Evolutionary conservation across 257 asterid genomes (phyloP), one percentile per base, ranked within the genome.

Genomic region (Scutellaria barbata): DNA sequence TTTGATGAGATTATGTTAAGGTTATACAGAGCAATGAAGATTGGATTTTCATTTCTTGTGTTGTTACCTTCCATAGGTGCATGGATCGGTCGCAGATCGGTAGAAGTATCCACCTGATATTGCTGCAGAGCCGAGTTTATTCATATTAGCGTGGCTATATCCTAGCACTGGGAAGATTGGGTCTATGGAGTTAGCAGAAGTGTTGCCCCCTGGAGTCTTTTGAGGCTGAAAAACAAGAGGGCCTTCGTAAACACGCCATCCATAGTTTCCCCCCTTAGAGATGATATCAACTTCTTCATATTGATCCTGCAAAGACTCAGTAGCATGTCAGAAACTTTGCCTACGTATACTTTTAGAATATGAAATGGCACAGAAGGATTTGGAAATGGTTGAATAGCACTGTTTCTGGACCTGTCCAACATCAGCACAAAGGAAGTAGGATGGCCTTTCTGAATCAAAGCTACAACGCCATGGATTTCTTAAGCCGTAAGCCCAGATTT

Each of bases 391-490:
- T 50, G 40, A 17, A 54, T 18, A 53, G 52, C 41, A 11, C n/a
- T 16, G 35, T 59, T 14, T 74, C 14, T 12, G 39, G 64, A 92
- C 98, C 98, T 90, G 84, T 14, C 98, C 98, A 76, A 76, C 62
- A 72, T 90, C 98, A 9, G 88, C 95, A 52, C 98, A 93, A 17
- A 87, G 55, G 81, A 93, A 90, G 76, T 90, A 89, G 18, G 92
- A 82, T 79, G 96, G 97, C 87, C 95, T 87, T 72, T 90, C 92
- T 20, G 97, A 77, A 76, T 93, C 98, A 17, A 93, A 93, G 82
- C 97, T 90, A 58, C 98, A 93, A 13, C 96, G 92, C 98, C 97
- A 93, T 6, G 98, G 98, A 54, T 84, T 82, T 81, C 96, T 87
- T 9, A 93, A 53, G 22, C 98, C 98, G 10, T 83, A 73, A 9